phyloP scores from a whole-genome alignment of 257 asterid genomes.

The Echium plantagineum region DNA sequence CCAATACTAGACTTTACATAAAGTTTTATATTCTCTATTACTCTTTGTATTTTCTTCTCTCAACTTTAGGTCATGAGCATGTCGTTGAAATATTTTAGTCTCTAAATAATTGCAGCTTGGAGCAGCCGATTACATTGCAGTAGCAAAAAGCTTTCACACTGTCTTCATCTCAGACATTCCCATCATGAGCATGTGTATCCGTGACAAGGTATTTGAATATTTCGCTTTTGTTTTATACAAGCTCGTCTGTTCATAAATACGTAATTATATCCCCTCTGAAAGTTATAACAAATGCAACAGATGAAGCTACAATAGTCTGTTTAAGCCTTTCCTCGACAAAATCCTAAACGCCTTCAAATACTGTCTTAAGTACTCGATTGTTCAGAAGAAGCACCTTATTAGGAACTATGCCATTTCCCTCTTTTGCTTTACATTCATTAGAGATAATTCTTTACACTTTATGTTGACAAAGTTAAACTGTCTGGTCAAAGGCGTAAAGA shows the following conservation, averaged over 20 bases:
- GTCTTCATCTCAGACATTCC: constrained; percentile 85
- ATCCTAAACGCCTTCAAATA: too few species aligned
- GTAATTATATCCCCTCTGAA: background rate
- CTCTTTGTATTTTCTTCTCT: background rate
- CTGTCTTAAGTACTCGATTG: too few species aligned
- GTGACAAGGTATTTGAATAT: constrained; percentile 67
- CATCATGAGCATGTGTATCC: constrained; percentile 87
- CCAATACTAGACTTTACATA: background rate
- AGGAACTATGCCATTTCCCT: too few species aligned
- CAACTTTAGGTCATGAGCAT: background rate
- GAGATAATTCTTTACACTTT: too few species aligned
- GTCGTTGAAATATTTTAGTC: background rate
- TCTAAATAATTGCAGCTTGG: constrained; percentile 52
- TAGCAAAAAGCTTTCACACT: constrained; percentile 75
- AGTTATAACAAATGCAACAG: background rate
- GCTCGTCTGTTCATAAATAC: background rate
- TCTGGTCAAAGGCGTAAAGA: too few species aligned
- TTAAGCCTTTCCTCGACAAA: too few species aligned
- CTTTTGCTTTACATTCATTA: too few species aligned
- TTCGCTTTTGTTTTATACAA: background rate
- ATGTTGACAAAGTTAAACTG: too few species aligned
- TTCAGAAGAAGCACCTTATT: too few species aligned
- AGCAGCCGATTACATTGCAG: constrained; percentile 93
- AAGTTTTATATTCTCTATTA: too few species aligned
- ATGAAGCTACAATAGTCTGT: background rate